Evolutionary conservation across 1,284 basidiomycete genomes (phyloP).

Genomic region (Tetrapyrgos nigripes): DNA sequence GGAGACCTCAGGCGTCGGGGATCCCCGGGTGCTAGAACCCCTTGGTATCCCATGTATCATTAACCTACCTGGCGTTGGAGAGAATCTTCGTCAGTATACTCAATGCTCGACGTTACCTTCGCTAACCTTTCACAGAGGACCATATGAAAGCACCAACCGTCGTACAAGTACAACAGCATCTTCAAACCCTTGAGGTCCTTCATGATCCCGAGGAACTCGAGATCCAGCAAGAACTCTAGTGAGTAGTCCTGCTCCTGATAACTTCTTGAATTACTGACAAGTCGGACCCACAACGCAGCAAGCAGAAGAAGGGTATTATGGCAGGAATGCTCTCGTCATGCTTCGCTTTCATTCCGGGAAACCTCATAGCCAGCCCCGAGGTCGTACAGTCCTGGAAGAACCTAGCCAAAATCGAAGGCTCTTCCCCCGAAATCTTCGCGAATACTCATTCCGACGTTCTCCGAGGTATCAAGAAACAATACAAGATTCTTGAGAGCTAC

Average conservation of each 20-base stretch:
- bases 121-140: background rate
- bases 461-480: constrained; percentile 14
- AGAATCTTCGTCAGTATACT: constrained; percentile 9
- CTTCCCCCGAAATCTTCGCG: background rate
- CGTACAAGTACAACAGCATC: background rate
- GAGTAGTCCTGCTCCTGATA: background rate
- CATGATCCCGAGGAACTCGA: background rate
- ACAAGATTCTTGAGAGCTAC: constrained; percentile 8
- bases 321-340: background rate
- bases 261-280: background rate
- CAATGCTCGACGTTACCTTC: background rate
- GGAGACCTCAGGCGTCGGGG: constrained; percentile 11
- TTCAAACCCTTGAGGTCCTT: background rate
- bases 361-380: background rate
- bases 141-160: background rate
- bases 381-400: background rate
- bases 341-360: constrained; percentile 9
- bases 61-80: constrained; percentile 15
- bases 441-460: constrained; percentile 1
- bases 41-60: constrained; percentile 6
- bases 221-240: constrained; percentile 5
- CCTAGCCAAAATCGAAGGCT: constrained; percentile 2
- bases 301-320: constrained; percentile 1
- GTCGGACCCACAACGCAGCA: background rate
- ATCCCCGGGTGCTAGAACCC: constrained; percentile 1